Evolutionary conservation across 352 stramenopile genomes (phyloP).

Genomic region (Pythium folliculosum): DNA sequence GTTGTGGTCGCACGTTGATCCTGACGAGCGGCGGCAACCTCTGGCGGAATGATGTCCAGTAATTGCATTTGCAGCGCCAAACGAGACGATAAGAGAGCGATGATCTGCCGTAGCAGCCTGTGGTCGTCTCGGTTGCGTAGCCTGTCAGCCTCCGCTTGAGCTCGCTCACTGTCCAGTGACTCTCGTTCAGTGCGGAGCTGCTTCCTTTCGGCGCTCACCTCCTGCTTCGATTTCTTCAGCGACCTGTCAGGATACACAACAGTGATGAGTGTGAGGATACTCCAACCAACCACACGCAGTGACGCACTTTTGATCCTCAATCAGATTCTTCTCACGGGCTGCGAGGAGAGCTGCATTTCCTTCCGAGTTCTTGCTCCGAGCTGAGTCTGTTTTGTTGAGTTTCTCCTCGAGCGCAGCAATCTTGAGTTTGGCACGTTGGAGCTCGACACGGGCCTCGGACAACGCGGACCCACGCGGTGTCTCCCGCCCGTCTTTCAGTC

Average conservation of each 20-base stretch:
- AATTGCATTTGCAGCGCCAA: slow-evolving; percentile 51
- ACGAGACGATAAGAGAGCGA: slow-evolving; percentile 44
- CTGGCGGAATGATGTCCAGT: slow-evolving; percentile 36
- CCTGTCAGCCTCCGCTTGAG: slow-evolving; percentile 1
- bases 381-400: slow-evolving; percentile 30
- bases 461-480: slow-evolving; percentile 28
- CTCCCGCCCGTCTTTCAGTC: slow-evolving; percentile 16
- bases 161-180: slow-evolving; percentile 1
- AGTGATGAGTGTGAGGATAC: neutral
- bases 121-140: slow-evolving; percentile 43
- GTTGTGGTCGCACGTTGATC: neutral
- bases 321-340: slow-evolving; percentile 35
- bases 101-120: slow-evolving; percentile 43
- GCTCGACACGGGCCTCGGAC: slow-evolving; percentile 41
- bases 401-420: slow-evolving; percentile 49
- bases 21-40: slow-evolving; percentile 7
- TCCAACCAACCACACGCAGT: neutral
- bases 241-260: slow-evolving; percentile 21
- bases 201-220: slow-evolving; percentile 34
- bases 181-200: slow-evolving; percentile 36
- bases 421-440: slow-evolving; percentile 59
- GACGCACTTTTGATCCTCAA: slow-evolving; percentile 54
- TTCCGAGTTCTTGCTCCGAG: slow-evolving; percentile 42
- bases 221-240: slow-evolving; percentile 46
- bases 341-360: slow-evolving; percentile 34